Conservation (phyloP, 192 early-diverging fungal species). For the Gigaspora rosea region DNA sequence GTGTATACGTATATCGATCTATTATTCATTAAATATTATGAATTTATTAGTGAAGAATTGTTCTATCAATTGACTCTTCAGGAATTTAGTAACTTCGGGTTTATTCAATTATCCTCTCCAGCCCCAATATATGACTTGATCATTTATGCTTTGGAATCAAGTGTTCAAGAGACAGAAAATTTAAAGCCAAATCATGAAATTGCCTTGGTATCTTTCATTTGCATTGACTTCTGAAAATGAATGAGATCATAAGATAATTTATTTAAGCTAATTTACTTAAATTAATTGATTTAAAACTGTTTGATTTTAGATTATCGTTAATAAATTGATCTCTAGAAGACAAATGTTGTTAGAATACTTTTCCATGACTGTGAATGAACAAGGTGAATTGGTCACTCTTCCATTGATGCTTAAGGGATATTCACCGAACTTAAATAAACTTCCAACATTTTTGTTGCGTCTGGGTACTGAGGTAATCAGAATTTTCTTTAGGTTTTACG, state of each 20-base stretch:
- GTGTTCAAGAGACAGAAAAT: constrained; percentile 39
- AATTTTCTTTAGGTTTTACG: constrained; percentile 1
- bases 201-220: constrained; percentile 48
- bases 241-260: no score
- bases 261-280: not conserved
- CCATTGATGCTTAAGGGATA: constrained; percentile 86
- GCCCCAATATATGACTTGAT: constrained; percentile 70
- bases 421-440: constrained; percentile 79
- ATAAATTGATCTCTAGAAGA: constrained; percentile 50
- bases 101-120: constrained; percentile 62
- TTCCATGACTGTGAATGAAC: constrained; percentile 65
- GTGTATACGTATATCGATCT: no score
- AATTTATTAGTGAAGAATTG: constrained; percentile 67
- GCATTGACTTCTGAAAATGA: not conserved
- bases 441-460: constrained; percentile 81
- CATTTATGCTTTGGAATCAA: constrained; percentile 67
- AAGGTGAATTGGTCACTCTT: constrained; percentile 65
- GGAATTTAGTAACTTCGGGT: constrained; percentile 90
- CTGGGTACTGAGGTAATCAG: constrained; percentile 68
- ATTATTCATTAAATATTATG: constrained; percentile 1
- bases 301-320: constrained; percentile 47
- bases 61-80: constrained; percentile 85
- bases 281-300: not conserved
- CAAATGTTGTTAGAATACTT: constrained; percentile 95
- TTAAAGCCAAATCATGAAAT: constrained; percentile 61